Base-by-base conservation (phyloP, 345 rosid genomes). In the Rhizophora mangle region DNA sequence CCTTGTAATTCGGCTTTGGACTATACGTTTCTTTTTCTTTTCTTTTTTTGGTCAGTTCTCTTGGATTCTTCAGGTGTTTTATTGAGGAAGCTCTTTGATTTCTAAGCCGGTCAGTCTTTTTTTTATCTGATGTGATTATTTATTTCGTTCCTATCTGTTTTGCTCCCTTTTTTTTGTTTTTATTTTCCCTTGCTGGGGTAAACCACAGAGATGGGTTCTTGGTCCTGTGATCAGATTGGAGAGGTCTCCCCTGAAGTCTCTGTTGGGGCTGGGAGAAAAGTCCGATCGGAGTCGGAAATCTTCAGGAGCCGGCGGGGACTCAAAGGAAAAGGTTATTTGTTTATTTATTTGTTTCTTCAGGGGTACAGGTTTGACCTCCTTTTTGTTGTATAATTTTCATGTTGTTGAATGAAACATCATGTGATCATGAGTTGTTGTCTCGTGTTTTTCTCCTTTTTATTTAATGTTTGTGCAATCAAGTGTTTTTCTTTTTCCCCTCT, bases 41-140 rank as follows among this genome's bases (percentile, higher is more conserved):
- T 67, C 22, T 55, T 19, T 22, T 57, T 21, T 39, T 19, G 4
- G 53, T 66, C 43, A 56, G 43, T 32, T 66, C 27, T 49, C 60
- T 59, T 65, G 51, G 7, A 18, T 60, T 37, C 39, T n/a, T 46
- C 59, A 47, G 60, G 70, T 58, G 58, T 26, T 62, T 26, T 43
- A 26, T 53, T 52, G 24, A 18, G 10, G 6, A 31, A 27, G 53
- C 47, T 46, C 37, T 31, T 57, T 57, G 61, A 60, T 60, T 67
- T 21, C 54, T 51, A 36, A 61, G 67, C 58, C 20, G 71, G 71
- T 67, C 20, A 67, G 76, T 67, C 34, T 56, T 32, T 15, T 22
- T 29, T 29, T 21, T 9, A 37, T 26, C 29, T 1, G 6, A 7
- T 20, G 13, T 22, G 6, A 56, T 20, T 60, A 16, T 36, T 32